Evolutionary conservation across 768 basidiomycete genomes (phyloP).

Genomic region (Pisolithus sp.): DNA sequence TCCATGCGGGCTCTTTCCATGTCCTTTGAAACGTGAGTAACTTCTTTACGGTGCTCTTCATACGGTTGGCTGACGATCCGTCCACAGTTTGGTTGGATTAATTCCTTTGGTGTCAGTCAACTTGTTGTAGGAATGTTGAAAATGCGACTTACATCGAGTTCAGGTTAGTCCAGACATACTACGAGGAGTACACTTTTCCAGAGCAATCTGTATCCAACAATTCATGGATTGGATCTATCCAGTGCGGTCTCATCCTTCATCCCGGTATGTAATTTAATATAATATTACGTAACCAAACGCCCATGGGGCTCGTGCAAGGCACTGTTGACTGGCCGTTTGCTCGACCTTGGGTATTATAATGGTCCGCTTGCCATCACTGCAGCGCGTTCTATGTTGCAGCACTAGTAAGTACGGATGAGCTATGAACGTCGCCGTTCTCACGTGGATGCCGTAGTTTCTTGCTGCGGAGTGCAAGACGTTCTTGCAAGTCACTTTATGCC

Average conservation of each 20-base stretch:
- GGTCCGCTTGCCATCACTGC: slow-evolving; percentile 4
- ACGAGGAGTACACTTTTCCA: slow-evolving; percentile 14
- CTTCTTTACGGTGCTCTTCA: neutral
- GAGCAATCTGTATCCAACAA: slow-evolving; percentile 14
- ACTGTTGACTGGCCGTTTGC: slow-evolving; percentile 6
- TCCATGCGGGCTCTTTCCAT: neutral
- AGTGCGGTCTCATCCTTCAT: slow-evolving; percentile 9
- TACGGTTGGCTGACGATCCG: neutral
- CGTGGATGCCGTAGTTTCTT: slow-evolving; percentile 9
- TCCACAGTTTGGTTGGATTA: slow-evolving; percentile 4
- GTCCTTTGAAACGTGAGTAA: slow-evolving; percentile 3
- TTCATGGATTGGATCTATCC: slow-evolving; percentile 24
- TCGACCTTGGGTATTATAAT: slow-evolving; percentile 8
- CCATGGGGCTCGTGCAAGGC: neutral
- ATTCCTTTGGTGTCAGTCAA: slow-evolving; percentile 3
- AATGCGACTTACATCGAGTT: neutral
- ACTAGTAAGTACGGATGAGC: slow-evolving; percentile 26
- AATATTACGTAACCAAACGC: slow-evolving; percentile 28
- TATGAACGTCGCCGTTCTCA: slow-evolving; percentile 5
- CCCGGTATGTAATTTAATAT: neutral
- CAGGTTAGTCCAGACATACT: slow-evolving; percentile 19
- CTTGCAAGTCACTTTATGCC: slow-evolving; percentile 23
- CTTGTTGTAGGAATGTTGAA: neutral
- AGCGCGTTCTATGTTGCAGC: neutral
- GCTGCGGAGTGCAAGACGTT: slow-evolving; percentile 22